Evolutionary conservation across 495 filamentous ascomycete species (phyloP).

Genomic region (Xylona heveae): DNA sequence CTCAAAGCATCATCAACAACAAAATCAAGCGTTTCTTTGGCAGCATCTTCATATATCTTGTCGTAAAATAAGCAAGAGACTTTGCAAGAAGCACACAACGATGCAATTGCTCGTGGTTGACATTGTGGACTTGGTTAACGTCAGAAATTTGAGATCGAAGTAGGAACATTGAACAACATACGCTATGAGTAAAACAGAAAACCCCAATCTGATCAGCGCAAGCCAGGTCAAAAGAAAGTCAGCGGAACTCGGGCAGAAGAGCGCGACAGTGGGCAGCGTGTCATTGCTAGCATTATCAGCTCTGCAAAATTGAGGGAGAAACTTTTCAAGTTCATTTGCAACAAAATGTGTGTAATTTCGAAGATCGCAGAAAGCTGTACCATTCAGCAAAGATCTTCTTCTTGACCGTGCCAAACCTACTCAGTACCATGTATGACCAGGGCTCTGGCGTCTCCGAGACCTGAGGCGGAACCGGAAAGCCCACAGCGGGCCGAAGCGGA

Average conservation of each 20-base stretch:
- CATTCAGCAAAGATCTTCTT: too few relatives aligned
- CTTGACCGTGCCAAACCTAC: too few relatives aligned
- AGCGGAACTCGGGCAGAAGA: slow-evolving; percentile 25
- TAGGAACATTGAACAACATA: slow-evolving; percentile 8
- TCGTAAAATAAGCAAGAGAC: slow-evolving; percentile 17
- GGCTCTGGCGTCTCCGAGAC: not conserved
- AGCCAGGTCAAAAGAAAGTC: slow-evolving; percentile 31
- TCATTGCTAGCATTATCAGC: not conserved
- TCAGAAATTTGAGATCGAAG: not conserved
- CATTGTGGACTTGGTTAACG: slow-evolving; percentile 23
- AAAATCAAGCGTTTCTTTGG: not conserved
- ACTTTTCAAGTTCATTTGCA: too few relatives aligned
- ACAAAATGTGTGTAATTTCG: too few relatives aligned
- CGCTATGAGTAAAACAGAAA: slow-evolving; percentile 28
- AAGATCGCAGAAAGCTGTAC: too few relatives aligned
- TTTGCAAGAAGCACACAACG: slow-evolving; percentile 21
- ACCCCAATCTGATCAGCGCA: slow-evolving; percentile 25
- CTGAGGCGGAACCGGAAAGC: slow-evolving; percentile 14
- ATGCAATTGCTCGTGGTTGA: slow-evolving; percentile 17
- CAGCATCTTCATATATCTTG: slow-evolving; percentile 11
- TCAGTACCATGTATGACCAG: too few relatives aligned
- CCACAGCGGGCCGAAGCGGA: slow-evolving; percentile 20
- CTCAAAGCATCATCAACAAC: slow-evolving; percentile 3
- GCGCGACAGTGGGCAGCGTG: slow-evolving; percentile 15
- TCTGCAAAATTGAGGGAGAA: too few relatives aligned